These are phyloP conservation scores for Dryas octopetala DNA, from an alignment of 306 rosid genomes.

Conservation along the genomic window DNA sequence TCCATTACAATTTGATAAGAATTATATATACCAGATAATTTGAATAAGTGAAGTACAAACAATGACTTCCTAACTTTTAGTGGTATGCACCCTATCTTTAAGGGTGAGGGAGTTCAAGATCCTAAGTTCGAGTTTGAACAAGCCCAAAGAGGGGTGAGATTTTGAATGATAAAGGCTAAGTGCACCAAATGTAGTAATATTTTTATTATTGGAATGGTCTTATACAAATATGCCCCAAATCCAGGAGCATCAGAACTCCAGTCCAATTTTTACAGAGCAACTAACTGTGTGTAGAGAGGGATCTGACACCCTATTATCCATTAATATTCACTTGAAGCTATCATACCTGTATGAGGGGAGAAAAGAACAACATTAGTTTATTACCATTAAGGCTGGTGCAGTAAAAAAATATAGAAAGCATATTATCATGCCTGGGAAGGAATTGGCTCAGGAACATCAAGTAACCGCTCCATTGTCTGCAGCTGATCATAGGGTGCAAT, in stretches of 20 bases:
- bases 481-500: slow-evolving; percentile 94
- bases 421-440: slow-evolving; percentile 44
- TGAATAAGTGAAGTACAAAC: background rate
- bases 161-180: background rate
- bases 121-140: background rate
- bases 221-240: background rate
- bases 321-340: slow-evolving; percentile 23
- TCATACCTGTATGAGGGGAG: slow-evolving; percentile 9
- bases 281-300: slow-evolving; percentile 8
- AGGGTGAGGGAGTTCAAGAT: background rate
- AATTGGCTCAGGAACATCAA: slow-evolving; percentile 49
- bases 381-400: slow-evolving; percentile 24
- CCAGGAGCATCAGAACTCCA: background rate
- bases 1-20: background rate
- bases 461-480: slow-evolving; percentile 83
- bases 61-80: background rate
- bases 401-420: slow-evolving; percentile 12
- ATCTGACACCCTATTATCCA: slow-evolving; percentile 7
- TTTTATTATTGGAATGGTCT: slow-evolving; percentile 1
- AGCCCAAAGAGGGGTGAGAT: background rate
- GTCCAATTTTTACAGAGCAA: slow-evolving; percentile 12
- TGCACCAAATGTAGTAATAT: background rate
- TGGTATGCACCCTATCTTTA: background rate
- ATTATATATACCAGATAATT: background rate
- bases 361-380: background rate